Conservation (phyloP, 2,329 filamentous ascomycete genomes). For the Diaporthe amygdali region DNA sequence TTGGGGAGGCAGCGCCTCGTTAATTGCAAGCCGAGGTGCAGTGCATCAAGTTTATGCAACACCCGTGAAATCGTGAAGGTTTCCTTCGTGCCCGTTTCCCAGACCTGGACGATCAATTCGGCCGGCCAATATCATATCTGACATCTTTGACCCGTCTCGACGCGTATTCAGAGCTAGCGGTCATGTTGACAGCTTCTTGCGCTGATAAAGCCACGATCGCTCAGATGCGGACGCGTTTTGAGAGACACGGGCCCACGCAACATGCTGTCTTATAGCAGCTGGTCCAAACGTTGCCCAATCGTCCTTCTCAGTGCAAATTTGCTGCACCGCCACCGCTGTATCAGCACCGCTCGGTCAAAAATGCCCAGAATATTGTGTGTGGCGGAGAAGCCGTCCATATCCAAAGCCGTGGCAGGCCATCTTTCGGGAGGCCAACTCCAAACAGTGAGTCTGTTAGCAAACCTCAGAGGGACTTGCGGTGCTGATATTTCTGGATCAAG, state of each 20-base stretch:
- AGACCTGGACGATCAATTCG: background rate
- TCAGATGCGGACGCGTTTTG: slow-evolving; percentile 17
- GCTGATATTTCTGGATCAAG: slow-evolving; percentile 54
- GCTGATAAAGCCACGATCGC: slow-evolving; percentile 8
- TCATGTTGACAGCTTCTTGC: slow-evolving; percentile 15
- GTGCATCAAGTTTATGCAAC: background rate
- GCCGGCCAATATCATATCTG: background rate
- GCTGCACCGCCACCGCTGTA: background rate
- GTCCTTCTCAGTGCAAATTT: background rate
- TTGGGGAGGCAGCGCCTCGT: background rate
- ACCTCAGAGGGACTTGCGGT: background rate
- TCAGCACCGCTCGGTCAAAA: slow-evolving; percentile 28
- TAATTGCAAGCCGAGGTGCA: slow-evolving; percentile 1
- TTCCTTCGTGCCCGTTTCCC: background rate
- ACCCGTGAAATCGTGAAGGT: background rate
- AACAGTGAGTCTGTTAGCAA: slow-evolving; percentile 62
- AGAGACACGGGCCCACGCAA: background rate
- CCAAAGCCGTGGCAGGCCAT: slow-evolving; percentile 90
- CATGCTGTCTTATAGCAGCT: slow-evolving; percentile 14
- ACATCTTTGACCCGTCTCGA: background rate
- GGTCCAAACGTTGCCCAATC: background rate
- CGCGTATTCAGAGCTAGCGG: slow-evolving; percentile 9
- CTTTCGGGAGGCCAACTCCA: slow-evolving; percentile 77
- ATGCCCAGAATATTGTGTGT: slow-evolving; percentile 63
- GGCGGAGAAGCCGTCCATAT: slow-evolving; percentile 83